A percentile compares a stretch with the other conserved stretches of the same genome.
Evolutionary conservation across 768 basidiomycete species (phyloP).

Genomic region (Boletales sp.): DNA sequence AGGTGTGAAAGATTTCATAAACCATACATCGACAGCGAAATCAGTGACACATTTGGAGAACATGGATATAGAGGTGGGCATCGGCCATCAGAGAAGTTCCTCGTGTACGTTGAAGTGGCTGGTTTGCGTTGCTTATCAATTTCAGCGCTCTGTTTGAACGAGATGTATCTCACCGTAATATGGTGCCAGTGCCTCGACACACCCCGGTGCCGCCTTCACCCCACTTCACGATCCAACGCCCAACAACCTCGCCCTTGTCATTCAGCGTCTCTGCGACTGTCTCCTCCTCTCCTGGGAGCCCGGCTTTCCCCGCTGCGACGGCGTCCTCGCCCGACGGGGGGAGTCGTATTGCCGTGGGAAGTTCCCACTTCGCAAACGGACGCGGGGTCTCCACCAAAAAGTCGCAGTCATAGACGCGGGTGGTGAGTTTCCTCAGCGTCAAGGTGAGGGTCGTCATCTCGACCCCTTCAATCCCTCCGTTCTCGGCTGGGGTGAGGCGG

Average conservation of each 20-base stretch:
- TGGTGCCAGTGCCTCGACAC: conserved; percentile 59
- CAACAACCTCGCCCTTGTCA: conserved; percentile 54
- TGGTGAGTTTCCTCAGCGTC: conserved; percentile 54
- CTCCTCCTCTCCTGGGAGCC: conserved; percentile 55
- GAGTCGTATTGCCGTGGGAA: conserved; percentile 52
- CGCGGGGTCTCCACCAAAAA: conserved; percentile 66
- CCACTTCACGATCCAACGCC: conserved; percentile 81
- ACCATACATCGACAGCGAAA: background rate
- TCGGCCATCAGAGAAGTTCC: conserved; percentile 34
- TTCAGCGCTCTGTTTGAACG: background rate
- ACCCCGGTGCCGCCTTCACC: conserved; percentile 58
- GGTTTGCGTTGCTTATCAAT: background rate
- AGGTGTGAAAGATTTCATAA: background rate
- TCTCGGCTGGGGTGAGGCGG: conserved; percentile 42
- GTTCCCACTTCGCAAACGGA: conserved; percentile 80
- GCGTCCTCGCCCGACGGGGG: conserved; percentile 35
- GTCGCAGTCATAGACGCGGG: conserved; percentile 70
- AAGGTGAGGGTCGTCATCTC: conserved; percentile 71
- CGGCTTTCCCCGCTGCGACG: conserved; percentile 27
- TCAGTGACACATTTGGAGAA: background rate
- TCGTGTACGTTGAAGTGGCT: conserved; percentile 55
- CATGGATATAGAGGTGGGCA: background rate
- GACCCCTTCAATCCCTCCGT: conserved; percentile 48
- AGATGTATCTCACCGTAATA: conserved; percentile 55
- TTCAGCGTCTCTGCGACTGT: conserved; percentile 77